phyloP scores from a whole-genome alignment of 1,284 basidiomycete genomes.

The Inonotus hispidus region DNA sequence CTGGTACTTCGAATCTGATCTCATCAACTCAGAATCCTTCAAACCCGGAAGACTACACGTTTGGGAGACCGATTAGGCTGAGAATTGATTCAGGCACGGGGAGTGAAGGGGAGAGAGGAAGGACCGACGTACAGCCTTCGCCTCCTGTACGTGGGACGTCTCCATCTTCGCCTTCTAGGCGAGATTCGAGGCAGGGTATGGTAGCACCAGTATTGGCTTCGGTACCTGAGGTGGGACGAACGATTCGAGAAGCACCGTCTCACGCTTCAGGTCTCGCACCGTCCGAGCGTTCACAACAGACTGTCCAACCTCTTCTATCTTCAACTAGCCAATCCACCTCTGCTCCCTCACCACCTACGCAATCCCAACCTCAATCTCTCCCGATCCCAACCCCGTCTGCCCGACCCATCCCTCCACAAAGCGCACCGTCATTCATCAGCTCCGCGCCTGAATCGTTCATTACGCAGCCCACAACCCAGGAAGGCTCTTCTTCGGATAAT shows the following conservation, averaged over 20 bases:
- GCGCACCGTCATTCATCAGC: constrained; percentile 10
- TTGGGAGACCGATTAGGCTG: constrained; percentile 11
- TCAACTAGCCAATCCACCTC: background rate
- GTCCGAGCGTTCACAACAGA: constrained; percentile 3
- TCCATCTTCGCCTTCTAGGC: background rate
- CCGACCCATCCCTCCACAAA: background rate
- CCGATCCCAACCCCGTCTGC: constrained; percentile 2
- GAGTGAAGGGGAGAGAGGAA: background rate
- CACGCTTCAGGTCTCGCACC: background rate
- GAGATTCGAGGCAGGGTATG: background rate
- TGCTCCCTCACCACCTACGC: background rate
- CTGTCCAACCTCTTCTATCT: background rate
- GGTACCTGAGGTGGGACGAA: background rate
- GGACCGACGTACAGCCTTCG: background rate
- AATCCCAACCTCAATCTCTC: background rate
- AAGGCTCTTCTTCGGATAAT: constrained; percentile 4
- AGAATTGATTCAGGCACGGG: constrained; percentile 2
- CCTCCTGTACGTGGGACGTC: background rate
- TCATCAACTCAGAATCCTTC: background rate
- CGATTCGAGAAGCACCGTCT: background rate
- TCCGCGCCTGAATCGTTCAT: constrained; percentile 16
- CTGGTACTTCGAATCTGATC: background rate
- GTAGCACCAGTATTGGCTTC: background rate
- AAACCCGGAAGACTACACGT: constrained; percentile 13
- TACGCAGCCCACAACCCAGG: constrained; percentile 8